Evolutionary conservation across 129 eudicot species (phyloP).

Genomic region (Smallanthus sonchifolius): DNA sequence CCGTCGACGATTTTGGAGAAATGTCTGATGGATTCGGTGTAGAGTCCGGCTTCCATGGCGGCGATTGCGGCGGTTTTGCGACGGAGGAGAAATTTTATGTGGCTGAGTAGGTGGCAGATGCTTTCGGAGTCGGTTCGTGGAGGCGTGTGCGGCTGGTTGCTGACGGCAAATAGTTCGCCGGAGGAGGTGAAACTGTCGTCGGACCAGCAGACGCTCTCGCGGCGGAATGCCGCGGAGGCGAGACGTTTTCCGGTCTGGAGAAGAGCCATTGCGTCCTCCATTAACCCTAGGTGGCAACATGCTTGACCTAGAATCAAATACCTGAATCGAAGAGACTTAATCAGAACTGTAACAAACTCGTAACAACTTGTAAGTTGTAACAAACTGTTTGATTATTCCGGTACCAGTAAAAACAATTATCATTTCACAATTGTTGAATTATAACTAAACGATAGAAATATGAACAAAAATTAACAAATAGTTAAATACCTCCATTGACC

Average conservation of each 20-base stretch:
- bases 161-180: constrained; percentile 4
- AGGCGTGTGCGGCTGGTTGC: constrained; percentile 37
- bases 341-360: neutral
- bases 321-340: constrained; percentile 30
- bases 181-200: constrained; percentile 72
- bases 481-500: constrained; percentile 79
- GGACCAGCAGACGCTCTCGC: constrained; percentile 68
- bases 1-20: constrained; percentile 85
- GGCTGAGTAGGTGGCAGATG: constrained; percentile 56
- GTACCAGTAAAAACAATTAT: neutral
- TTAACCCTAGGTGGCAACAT: constrained; percentile 79
- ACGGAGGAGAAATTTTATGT: constrained; percentile 80
- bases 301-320: constrained; percentile 86
- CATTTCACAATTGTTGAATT: neutral
- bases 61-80: constrained; percentile 86
- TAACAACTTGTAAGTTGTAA: neutral
- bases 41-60: constrained; percentile 81
- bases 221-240: constrained; percentile 83
- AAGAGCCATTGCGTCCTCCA: constrained; percentile 90
- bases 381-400: neutral
- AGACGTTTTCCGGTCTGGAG: constrained; percentile 89
- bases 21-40: constrained; percentile 75
- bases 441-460: neutral
- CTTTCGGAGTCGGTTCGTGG: constrained; percentile 52
- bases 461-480: neutral